A percentile compares a stretch with the other conserved stretches of the same genome.
phyloP scores from a whole-genome alignment of 257 asterid species.

The Gynochthodes officinalis region DNA sequence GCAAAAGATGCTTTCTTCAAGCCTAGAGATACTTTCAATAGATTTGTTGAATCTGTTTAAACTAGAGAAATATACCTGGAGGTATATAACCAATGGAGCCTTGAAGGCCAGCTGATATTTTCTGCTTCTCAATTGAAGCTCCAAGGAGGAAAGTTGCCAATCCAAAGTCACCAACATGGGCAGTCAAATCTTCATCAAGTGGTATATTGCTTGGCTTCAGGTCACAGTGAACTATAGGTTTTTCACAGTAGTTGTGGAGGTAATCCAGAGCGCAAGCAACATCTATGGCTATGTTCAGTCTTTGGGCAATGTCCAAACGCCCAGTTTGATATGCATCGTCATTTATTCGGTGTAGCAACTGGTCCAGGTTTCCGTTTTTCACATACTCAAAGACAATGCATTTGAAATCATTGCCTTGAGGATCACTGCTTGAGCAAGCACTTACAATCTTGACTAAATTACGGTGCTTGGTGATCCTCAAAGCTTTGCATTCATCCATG shows the following conservation, averaged over 20 bases:
- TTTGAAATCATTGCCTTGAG: conserved; percentile 37
- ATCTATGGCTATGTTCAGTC: conserved; percentile 35
- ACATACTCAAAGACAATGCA: conserved; percentile 33
- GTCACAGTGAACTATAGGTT: conserved; percentile 39
- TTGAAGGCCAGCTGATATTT: conserved; percentile 25
- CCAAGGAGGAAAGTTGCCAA: conserved; percentile 33
- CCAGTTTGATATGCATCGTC: background rate
- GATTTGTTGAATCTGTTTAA: too few species aligned
- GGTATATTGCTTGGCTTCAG: conserved; percentile 45
- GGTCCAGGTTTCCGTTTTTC: conserved; percentile 36
- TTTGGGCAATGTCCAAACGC: conserved; percentile 16
- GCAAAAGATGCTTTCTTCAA: too few species aligned
- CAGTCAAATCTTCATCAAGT: conserved; percentile 34
- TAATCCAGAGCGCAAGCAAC: conserved; percentile 42
- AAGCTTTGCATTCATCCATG: conserved; percentile 38
- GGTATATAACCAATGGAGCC: conserved; percentile 47
- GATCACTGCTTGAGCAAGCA: conserved; percentile 35
- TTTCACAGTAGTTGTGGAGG: conserved; percentile 30
- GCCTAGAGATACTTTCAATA: too few species aligned
- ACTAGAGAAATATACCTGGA: conserved; percentile 26
- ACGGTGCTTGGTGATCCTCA: conserved; percentile 35
- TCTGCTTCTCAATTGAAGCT: conserved; percentile 6
- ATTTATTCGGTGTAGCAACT: conserved; percentile 29
- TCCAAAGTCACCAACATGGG: conserved; percentile 44
- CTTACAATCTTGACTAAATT: conserved; percentile 34